Evolutionary conservation across 805 yeast genomes (phyloP).

Genomic region (Candida pseudoglaebosa): DNA sequence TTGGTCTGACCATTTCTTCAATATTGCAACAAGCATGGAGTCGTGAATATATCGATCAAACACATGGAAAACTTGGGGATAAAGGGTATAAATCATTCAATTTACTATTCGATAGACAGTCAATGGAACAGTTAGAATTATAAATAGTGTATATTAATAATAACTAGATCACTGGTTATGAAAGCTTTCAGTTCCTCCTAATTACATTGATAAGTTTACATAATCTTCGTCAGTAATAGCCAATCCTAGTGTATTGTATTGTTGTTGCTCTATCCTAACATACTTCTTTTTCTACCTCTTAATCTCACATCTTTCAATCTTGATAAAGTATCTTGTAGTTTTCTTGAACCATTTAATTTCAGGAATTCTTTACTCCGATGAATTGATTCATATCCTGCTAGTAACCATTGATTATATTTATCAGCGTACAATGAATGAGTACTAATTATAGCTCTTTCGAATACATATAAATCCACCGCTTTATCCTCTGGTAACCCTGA

Average conservation of each 20-base stretch:
- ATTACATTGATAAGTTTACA: no score
- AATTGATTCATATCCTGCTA: conserved; percentile 59
- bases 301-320: conserved; percentile 80
- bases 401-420: conserved; percentile 61
- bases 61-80: conserved; percentile 3
- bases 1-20: conserved; percentile 4
- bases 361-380: conserved; percentile 25
- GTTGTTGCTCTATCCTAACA: conserved; percentile 58
- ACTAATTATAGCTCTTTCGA: conserved; percentile 86
- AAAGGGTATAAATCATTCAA: conserved; percentile 8
- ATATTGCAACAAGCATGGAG: conserved; percentile 5
- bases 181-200: no score
- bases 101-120: conserved; percentile 6
- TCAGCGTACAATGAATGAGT: conserved; percentile 80
- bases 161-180: neutral
- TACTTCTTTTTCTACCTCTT: conserved; percentile 92
- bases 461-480: conserved; percentile 94
- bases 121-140: conserved; percentile 6
- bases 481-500: conserved; percentile 81
- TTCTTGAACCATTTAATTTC: conserved; percentile 33
- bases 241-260: neutral
- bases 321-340: conserved; percentile 49
- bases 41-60: conserved; percentile 3
- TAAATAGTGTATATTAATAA: conserved; percentile 7
- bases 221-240: no score